phyloP scores from a whole-genome alignment of 768 basidiomycete species.

The Pulveroboletus sp. region DNA sequence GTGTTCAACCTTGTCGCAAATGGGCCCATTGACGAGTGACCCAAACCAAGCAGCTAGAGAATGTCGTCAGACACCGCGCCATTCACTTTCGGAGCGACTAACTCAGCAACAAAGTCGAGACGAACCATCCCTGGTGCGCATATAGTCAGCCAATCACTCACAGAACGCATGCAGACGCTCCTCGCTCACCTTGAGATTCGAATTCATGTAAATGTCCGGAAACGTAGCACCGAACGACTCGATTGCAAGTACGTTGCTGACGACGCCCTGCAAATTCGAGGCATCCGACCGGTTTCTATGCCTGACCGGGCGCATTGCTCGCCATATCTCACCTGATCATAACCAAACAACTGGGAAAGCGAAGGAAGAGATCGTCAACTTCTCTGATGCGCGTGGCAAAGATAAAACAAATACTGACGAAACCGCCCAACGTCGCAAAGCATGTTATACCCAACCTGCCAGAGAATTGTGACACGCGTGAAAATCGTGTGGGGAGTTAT shows the following conservation, averaged over 20 bases:
- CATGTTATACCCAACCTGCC: constrained; percentile 29
- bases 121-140: constrained; percentile 28
- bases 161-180: background rate
- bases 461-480: background rate
- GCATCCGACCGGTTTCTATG: background rate
- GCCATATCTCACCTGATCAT: constrained; percentile 23
- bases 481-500: too few species aligned
- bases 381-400: background rate
- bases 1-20: constrained; percentile 34
- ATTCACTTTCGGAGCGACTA: constrained; percentile 1
- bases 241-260: constrained; percentile 32
- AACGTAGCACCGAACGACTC: constrained; percentile 34
- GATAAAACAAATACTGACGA: constrained; percentile 18
- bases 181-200: constrained; percentile 22
- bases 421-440: constrained; percentile 32
- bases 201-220: constrained; percentile 28
- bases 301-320: background rate
- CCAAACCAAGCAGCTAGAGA: constrained; percentile 31
- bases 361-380: background rate
- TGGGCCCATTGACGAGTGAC: constrained; percentile 28
- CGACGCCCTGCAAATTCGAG: constrained; percentile 23
- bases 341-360: constrained; percentile 27
- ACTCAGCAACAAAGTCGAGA: constrained; percentile 29
- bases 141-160: background rate
- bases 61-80: constrained; percentile 5